Evolutionary conservation across 352 stramenopile species (phyloP).

Genomic region (Pythium guiyangense): DNA sequence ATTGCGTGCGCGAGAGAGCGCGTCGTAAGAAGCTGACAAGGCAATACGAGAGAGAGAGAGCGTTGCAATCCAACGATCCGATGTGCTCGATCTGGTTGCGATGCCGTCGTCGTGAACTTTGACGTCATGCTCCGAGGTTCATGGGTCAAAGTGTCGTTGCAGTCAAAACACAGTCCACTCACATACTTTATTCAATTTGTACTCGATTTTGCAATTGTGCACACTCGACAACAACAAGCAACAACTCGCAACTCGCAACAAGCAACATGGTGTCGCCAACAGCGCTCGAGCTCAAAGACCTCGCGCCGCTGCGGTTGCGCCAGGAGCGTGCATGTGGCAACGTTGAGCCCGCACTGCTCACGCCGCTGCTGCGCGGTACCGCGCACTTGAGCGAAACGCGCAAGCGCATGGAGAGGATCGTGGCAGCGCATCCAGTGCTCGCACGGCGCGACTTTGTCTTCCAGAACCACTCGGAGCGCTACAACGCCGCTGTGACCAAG

Average conservation of each 20-base stretch:
- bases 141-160: too few relatives aligned
- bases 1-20: not conserved
- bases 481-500: slow-evolving; percentile 27
- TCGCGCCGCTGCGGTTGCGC: slow-evolving; percentile 15
- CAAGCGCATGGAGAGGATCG: slow-evolving; percentile 10
- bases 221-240: not conserved
- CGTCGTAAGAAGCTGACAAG: not conserved
- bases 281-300: slow-evolving; percentile 17
- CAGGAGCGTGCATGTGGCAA: slow-evolving; percentile 18
- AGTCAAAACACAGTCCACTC: too few relatives aligned
- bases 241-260: not conserved
- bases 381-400: slow-evolving; percentile 9
- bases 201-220: not conserved
- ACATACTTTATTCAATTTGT: not conserved
- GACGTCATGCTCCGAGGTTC: too few relatives aligned
- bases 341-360: slow-evolving; percentile 7
- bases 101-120: too few relatives aligned
- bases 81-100: too few relatives aligned
- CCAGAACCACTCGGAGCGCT: slow-evolving; percentile 36
- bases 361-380: slow-evolving; percentile 12
- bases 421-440: slow-evolving; percentile 30
- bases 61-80: too few relatives aligned
- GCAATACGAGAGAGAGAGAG: not conserved
- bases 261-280: not conserved
- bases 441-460: slow-evolving; percentile 40